Conservation (phyloP, 2,329 filamentous ascomycete species). For the Colletotrichum theobromicola region DNA sequence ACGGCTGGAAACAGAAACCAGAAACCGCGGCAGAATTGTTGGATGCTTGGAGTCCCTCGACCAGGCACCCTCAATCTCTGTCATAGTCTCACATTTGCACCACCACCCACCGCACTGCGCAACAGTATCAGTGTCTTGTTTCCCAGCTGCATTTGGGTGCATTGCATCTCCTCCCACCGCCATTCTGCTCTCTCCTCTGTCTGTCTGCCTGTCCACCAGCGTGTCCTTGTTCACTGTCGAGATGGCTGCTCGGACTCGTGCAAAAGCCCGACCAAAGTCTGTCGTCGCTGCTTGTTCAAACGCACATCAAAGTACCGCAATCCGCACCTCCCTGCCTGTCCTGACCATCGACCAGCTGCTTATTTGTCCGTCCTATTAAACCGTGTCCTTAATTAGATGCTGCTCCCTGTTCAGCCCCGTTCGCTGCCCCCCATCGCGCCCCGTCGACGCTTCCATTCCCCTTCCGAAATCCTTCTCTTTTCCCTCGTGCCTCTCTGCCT, state of each 20-base stretch:
- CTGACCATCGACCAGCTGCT: slow-evolving; percentile 3
- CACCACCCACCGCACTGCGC: not conserved
- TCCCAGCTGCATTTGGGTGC: slow-evolving; percentile 8
- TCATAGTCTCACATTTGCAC: not conserved
- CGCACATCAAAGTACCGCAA: not conserved
- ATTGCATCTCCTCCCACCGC: slow-evolving; percentile 11
- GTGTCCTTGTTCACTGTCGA: not conserved
- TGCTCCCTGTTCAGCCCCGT: slow-evolving; percentile 4
- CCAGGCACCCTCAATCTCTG: not conserved
- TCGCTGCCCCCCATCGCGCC: not conserved
- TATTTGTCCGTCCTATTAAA: slow-evolving; percentile 17
- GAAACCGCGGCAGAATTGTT: not conserved
- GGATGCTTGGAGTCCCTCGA: not conserved
- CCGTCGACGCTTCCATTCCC: not conserved
- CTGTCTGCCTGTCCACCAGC: not conserved
- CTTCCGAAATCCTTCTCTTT: not conserved
- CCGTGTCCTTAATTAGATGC: not conserved
- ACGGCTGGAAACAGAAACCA: not conserved
- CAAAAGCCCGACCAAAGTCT: not conserved
- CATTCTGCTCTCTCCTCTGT: not conserved
- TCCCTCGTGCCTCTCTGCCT: not conserved
- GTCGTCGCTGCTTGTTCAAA: not conserved
- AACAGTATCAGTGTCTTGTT: not conserved
- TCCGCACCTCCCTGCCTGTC: not conserved
- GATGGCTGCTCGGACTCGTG: not conserved